Base-by-base conservation (phyloP, 768 basidiomycete species). In the Russula brevipes region DNA sequence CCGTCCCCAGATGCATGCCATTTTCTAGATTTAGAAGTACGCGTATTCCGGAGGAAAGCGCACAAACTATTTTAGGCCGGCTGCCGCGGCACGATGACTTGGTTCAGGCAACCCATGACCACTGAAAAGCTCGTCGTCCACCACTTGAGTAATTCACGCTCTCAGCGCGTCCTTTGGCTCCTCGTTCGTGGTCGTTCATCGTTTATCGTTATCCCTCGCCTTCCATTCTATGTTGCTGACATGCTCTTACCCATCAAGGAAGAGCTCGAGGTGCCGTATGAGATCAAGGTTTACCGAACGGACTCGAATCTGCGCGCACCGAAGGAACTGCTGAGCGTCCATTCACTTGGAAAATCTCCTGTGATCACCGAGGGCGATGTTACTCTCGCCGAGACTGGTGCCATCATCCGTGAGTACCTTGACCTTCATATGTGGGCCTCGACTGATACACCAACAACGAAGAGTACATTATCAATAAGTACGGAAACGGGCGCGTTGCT, bases 121-220 rank as follows among this genome's bases (percentile, higher is more conserved):
- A 24, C 24, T 24, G 24, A 24, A 24, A 24, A 24, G 31, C 58
- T 74, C 49, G 52, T 69, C 33, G 64, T 82, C 6, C 81, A 81
- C 61, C 79, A 82, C 66, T 72, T 82, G 7, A 75, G 79, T 59
- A 69, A 81, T 60, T 80, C 80, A 9, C 78, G 80, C n/a, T 80
- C 81, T 5, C 80, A 80, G 63, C 73, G 80, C 24, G 71, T 83
- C 50, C 72, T 82, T 14, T 83, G 80, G 80, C 71, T 82, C 39
- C 68, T 78, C 63, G 76, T 77, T 19, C 46, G 70, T 57, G 24
- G 24, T 24, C 24, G 24, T 24, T 24, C 24, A 24, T 24, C 24
- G 24, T 24, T 24, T 24, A 24, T 24, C 24, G n/a, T n/a, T n/a
- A n/a, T n/a, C 24, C 24, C 24, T 24, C 24, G 52, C 42, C 52